Evolutionary conservation across 805 yeast genomes (phyloP).

Genomic region (Cyberlindnera mississippiensis): DNA sequence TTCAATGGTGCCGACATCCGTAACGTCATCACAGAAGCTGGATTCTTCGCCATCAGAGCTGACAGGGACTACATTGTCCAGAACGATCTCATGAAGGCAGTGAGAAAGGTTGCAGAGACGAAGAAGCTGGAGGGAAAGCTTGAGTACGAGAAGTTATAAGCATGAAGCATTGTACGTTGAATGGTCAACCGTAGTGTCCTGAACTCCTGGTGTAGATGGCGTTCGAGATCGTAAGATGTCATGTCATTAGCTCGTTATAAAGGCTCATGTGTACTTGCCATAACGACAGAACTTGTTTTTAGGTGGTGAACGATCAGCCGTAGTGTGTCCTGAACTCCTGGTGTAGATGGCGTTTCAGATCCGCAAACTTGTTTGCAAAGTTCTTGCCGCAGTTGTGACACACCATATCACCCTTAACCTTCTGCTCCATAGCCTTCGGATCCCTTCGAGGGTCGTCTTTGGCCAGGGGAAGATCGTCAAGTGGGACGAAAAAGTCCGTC

Average conservation of each 20-base stretch:
- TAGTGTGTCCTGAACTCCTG: constrained; percentile 29
- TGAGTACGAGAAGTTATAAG: constrained; percentile 85
- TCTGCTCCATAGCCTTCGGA: constrained; percentile 37
- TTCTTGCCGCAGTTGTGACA: constrained; percentile 41
- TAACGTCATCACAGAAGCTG: constrained; percentile 97
- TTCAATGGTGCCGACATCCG: constrained; percentile 98
- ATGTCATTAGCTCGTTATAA: not conserved
- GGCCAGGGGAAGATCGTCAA: constrained; percentile 44
- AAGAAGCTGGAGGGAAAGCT: constrained; percentile 95
- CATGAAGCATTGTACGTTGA: not conserved
- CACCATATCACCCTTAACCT: constrained; percentile 32
- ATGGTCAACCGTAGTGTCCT: not conserved
- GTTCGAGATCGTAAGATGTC: constrained; percentile 31
- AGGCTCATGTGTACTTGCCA: not conserved
- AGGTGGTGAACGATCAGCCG: not conserved
- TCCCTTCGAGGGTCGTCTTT: constrained; percentile 39
- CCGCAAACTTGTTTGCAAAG: constrained; percentile 39
- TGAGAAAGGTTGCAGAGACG: constrained; percentile 92
- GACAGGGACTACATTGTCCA: constrained; percentile 94
- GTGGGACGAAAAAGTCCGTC: constrained; percentile 57
- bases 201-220: constrained; percentile 39
- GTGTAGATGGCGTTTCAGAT: constrained; percentile 39
- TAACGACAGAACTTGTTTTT: not conserved
- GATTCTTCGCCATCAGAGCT: constrained; percentile 96
- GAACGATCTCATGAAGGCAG: constrained; percentile 95